A percentile compares a stretch with the other conserved stretches of the same genome.
These are phyloP conservation scores for Pelargonium fulgidum DNA, from an alignment of 441 rosid genomes.

Conservation along the genomic window DNA sequence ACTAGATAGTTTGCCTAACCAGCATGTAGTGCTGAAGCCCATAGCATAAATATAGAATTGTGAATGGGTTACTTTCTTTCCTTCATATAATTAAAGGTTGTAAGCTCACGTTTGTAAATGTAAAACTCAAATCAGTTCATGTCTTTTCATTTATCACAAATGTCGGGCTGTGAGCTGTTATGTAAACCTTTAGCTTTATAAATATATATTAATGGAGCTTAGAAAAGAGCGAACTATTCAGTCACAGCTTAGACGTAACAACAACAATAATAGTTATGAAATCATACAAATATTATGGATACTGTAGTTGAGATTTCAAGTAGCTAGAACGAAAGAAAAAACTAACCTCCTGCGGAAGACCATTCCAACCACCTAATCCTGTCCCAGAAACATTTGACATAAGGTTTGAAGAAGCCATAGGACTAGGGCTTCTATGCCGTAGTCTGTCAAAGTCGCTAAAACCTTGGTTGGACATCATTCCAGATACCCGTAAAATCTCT, in stretches of 20 bases:
- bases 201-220: background rate
- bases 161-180: background rate
- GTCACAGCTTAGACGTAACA: too few relatives aligned
- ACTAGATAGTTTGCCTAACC: background rate
- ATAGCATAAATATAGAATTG: too few relatives aligned
- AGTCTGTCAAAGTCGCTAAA: slow-evolving; percentile 73
- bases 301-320: slow-evolving; percentile 2
- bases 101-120: too few relatives aligned
- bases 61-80: too few relatives aligned
- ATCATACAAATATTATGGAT: background rate
- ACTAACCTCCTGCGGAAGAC: slow-evolving; percentile 68
- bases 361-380: slow-evolving; percentile 66
- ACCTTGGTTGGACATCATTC: slow-evolving; percentile 84
- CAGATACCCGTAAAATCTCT: slow-evolving; percentile 78
- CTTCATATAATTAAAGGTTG: too few relatives aligned
- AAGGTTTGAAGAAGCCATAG: slow-evolving; percentile 88
- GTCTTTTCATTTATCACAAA: too few relatives aligned
- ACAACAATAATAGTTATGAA: background rate
- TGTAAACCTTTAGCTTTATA: background rate
- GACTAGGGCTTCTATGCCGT: slow-evolving; percentile 91
- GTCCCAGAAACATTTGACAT: slow-evolving; percentile 59
- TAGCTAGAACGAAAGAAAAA: background rate
- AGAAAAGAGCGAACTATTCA: background rate
- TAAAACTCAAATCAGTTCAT: background rate
- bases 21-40: too few relatives aligned